Base-by-base conservation (phyloP, 352 stramenopile genomes). In the Pelagophyceae sp. region DNA sequence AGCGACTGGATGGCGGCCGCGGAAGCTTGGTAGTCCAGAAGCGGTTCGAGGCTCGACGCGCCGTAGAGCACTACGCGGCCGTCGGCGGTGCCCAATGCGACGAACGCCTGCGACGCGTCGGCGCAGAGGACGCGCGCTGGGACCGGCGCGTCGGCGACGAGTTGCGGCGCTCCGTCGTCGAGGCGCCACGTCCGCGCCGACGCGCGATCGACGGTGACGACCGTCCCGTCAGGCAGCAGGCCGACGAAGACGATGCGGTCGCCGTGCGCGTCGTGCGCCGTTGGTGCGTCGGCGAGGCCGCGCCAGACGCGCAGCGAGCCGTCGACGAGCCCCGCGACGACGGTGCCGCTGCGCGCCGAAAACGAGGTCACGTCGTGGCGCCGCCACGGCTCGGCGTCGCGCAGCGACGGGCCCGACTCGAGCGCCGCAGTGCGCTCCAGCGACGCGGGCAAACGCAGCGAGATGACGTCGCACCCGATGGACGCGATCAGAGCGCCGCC, bases 341-440 rank as follows among this genome's bases (percentile, higher is more conserved):
- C 5, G 23, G 27, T 31, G 23, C 11, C 29, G 23, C 6, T 31
- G 23, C 23, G 15, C 15, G 11, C 5, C 11, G 58, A 11, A 6
- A 67, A 17, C 15, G 20, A 74, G 35, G 31, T 1, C 23, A 74
- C 27, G 67, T 74, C 67, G 67, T 74, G 67, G 35, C 67, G 67
- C 3, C 67, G 33, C 67, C 67, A 74, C 15, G 33, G 15, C 38
- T 74, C 67, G 17, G 29, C 61, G 61, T 74, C 67, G 15, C 35
- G 3, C 35, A 20, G 20, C 35, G 67, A 38, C 35, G 67, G 67
- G 3, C 67, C 67, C 35, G 67, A 2, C 19, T 74, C 67, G 35
- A 74, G 67, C 35, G n/a, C 17, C 23, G 11, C 11, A 23, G 23
- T 11, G 11, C 45, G 45, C 45, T 27, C 2, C 1, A 2, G 27